phyloP scores from a whole-genome alignment of 495 filamentous ascomycete genomes.

The Neurospora sp. region DNA sequence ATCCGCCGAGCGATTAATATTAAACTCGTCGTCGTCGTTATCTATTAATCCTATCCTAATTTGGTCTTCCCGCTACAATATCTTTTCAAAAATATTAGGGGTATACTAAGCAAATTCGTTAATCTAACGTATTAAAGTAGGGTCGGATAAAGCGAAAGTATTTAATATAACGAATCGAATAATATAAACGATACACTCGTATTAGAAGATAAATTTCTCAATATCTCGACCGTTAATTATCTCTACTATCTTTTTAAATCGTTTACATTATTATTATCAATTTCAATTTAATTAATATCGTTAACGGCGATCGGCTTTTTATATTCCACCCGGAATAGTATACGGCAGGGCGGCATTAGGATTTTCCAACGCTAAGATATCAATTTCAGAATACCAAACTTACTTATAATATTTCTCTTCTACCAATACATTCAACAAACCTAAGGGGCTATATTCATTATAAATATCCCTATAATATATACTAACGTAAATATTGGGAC shows the following conservation, averaged over 20 bases:
- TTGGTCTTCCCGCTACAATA: background rate
- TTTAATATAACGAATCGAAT: background rate
- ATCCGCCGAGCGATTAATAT: background rate
- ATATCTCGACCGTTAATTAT: background rate
- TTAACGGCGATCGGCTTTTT: no score
- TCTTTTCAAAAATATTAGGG: background rate
- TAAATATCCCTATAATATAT: no score
- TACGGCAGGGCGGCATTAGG: no score
- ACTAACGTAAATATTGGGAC: no score
- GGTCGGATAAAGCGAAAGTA: background rate
- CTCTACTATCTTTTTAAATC: background rate
- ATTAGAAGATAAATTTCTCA: background rate
- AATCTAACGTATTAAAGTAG: background rate
- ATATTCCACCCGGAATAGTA: no score
- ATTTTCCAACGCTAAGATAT: no score
- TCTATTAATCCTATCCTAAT: background rate
- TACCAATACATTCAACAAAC: no score
- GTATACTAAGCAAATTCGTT: background rate
- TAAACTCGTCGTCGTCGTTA: background rate
- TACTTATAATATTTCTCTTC: no score
- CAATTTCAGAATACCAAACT: no score
- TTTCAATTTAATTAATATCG: no score
- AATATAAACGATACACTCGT: background rate
- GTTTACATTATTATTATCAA: background rate
- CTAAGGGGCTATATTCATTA: no score